phyloP scores from a whole-genome alignment of 2,329 filamentous ascomycete genomes.

The Diaporthe eres region DNA sequence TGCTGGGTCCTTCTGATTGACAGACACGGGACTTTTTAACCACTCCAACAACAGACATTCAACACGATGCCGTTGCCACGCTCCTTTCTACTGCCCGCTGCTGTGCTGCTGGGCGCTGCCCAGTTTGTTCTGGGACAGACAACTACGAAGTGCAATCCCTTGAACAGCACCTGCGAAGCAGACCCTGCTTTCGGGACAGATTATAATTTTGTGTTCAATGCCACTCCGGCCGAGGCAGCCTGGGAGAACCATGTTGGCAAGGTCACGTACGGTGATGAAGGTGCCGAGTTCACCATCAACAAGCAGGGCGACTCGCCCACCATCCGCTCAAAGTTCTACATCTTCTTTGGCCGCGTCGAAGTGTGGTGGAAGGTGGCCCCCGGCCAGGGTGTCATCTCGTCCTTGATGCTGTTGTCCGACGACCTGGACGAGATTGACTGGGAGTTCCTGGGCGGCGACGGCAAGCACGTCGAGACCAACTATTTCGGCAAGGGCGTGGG shows the following conservation, averaged over 20 bases:
- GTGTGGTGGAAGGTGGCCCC: constrained; percentile 82
- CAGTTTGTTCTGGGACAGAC: constrained; percentile 77
- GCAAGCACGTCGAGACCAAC: constrained; percentile 76
- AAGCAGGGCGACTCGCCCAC: constrained; percentile 83
- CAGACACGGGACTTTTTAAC: neutral
- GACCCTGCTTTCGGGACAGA: constrained; percentile 79
- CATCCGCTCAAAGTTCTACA: constrained; percentile 83
- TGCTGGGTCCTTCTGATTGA: neutral
- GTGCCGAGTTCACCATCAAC: constrained; percentile 79
- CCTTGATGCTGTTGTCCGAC: constrained; percentile 87
- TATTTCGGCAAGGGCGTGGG: constrained; percentile 83
- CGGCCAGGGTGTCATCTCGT: constrained; percentile 83
- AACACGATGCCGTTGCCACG: constrained; percentile 47
- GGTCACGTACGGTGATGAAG: constrained; percentile 73
- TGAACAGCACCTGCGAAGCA: constrained; percentile 76
- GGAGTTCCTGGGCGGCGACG: constrained; percentile 82
- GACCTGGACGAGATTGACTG: constrained; percentile 91
- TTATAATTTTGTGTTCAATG: constrained; percentile 76
- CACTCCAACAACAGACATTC: neutral
- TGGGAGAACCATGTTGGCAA: constrained; percentile 80
- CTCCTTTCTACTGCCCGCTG: constrained; percentile 50
- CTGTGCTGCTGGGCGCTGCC: constrained; percentile 59
- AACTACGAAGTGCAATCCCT: constrained; percentile 82
- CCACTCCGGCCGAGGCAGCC: constrained; percentile 68
- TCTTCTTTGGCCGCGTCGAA: constrained; percentile 88